A percentile compares a stretch with the other conserved stretches of the same genome.
These are phyloP conservation scores for Clitopilus passeckerianus DNA, from an alignment of 768 basidiomycete genomes.

Conservation along the genomic window DNA sequence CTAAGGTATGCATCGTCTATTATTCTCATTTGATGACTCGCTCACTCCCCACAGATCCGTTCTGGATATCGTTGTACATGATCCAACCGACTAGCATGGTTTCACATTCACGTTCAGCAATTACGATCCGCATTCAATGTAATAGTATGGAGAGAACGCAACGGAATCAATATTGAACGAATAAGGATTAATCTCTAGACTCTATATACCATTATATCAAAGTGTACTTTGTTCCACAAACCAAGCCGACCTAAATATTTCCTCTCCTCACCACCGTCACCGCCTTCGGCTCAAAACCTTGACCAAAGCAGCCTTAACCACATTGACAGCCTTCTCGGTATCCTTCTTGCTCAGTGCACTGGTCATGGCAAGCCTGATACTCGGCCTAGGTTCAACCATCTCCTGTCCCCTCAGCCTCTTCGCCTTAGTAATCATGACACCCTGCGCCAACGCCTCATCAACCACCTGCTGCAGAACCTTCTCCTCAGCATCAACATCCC, in stretches of 20 bases:
- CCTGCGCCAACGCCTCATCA: conserved; percentile 77
- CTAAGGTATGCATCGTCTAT: conserved; percentile 43
- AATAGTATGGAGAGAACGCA: not conserved
- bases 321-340: conserved; percentile 77
- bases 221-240: not conserved
- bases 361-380: conserved; percentile 78
- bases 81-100: conserved; percentile 20
- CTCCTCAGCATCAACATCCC: conserved; percentile 70
- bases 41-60: conserved; percentile 46
- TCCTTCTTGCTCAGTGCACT: conserved; percentile 85
- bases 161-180: not conserved
- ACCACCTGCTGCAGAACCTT: conserved; percentile 85
- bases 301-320: conserved; percentile 67
- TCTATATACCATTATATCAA: not conserved
- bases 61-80: conserved; percentile 72
- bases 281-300: conserved; percentile 68
- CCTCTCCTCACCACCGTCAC: conserved; percentile 15
- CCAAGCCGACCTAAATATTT: not conserved
- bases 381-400: conserved; percentile 73
- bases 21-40: conserved; percentile 3
- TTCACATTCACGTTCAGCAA: too few species aligned
- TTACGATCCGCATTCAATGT: not conserved
- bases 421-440: conserved; percentile 82
- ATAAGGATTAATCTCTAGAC: not conserved
- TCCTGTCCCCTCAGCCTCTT: conserved; percentile 84